A percentile compares a stretch with the other conserved stretches of the same genome.
These are phyloP conservation scores for Sclerotinia minor DNA, from an alignment of 2,329 filamentous ascomycete genomes.

Conservation along the genomic window DNA sequence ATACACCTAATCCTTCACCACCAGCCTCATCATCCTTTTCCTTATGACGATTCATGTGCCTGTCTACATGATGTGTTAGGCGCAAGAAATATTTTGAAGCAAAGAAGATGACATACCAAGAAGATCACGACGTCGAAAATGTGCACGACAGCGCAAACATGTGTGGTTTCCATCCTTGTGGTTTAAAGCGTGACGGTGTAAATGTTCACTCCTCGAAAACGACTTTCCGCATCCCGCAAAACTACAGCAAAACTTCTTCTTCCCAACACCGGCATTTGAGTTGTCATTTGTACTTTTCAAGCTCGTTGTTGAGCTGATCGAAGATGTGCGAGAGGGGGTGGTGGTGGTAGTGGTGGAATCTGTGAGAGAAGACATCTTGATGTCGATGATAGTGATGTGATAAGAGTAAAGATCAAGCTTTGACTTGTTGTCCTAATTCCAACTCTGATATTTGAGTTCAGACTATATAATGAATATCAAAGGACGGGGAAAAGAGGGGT, in stretches of 20 bases:
- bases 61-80: slow-evolving; percentile 43
- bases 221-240: slow-evolving; percentile 47
- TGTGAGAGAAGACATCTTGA: slow-evolving; percentile 33
- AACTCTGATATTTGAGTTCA: slow-evolving; percentile 22
- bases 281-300: slow-evolving; percentile 30
- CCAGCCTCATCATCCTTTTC: slow-evolving; percentile 54
- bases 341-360: slow-evolving; percentile 37
- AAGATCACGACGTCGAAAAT: slow-evolving; percentile 57
- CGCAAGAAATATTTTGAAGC: not conserved
- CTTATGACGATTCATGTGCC: slow-evolving; percentile 51
- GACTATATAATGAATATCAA: slow-evolving; percentile 20
- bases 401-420: slow-evolving; percentile 20
- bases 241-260: slow-evolving; percentile 45
- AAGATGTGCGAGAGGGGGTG: slow-evolving; percentile 37
- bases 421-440: slow-evolving; percentile 12
- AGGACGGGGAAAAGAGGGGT: slow-evolving; percentile 26
- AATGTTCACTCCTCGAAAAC: slow-evolving; percentile 53
- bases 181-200: slow-evolving; percentile 53
- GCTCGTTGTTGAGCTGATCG: slow-evolving; percentile 32
- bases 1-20: slow-evolving; percentile 47
- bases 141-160: slow-evolving; percentile 54
- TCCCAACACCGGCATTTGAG: slow-evolving; percentile 25
- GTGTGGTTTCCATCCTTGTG: slow-evolving; percentile 52
- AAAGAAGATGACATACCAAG: slow-evolving; percentile 47
- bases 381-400: slow-evolving; percentile 14